These are phyloP conservation scores for Leavenworthia alabamica DNA, from an alignment of 345 rosid species.

Conservation along the genomic window DNA sequence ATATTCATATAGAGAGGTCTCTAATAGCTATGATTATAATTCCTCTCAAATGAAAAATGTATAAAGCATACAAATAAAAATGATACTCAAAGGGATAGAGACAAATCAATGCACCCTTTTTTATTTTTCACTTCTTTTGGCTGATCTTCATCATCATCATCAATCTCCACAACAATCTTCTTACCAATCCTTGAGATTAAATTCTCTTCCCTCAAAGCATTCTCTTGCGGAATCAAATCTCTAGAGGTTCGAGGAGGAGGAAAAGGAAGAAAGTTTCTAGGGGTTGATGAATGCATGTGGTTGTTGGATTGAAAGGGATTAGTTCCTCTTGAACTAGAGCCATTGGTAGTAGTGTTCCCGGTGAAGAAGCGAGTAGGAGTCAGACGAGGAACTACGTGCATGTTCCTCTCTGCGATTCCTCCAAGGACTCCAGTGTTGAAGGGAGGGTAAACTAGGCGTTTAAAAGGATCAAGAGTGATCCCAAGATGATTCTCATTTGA, in stretches of 20 bases:
- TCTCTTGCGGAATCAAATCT: background rate
- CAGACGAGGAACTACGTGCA: background rate
- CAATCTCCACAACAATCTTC: background rate
- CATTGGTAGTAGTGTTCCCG: slow-evolving; percentile 2
- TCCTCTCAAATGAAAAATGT: no score
- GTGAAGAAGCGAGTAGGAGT: slow-evolving; percentile 21
- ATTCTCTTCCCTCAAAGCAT: background rate
- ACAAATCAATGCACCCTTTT: no score
- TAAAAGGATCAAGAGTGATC: slow-evolving; percentile 15
- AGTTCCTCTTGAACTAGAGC: background rate
- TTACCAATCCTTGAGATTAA: background rate
- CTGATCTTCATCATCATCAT: background rate
- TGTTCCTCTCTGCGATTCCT: background rate
- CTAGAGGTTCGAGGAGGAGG: slow-evolving; percentile 1
- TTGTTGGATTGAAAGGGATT: background rate
- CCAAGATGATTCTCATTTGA: slow-evolving; percentile 30
- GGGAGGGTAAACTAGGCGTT: background rate
- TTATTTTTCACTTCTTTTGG: no score
- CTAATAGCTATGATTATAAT: no score
- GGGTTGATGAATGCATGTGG: background rate
- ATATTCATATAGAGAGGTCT: no score
- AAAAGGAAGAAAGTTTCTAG: slow-evolving; percentile 2
- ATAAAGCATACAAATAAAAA: no score
- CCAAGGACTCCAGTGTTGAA: background rate
- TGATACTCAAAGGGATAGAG: no score